These are phyloP conservation scores for Isoetes engelmannii DNA, from an alignment of 83 land plant genomes.

Conservation along the genomic window DNA sequence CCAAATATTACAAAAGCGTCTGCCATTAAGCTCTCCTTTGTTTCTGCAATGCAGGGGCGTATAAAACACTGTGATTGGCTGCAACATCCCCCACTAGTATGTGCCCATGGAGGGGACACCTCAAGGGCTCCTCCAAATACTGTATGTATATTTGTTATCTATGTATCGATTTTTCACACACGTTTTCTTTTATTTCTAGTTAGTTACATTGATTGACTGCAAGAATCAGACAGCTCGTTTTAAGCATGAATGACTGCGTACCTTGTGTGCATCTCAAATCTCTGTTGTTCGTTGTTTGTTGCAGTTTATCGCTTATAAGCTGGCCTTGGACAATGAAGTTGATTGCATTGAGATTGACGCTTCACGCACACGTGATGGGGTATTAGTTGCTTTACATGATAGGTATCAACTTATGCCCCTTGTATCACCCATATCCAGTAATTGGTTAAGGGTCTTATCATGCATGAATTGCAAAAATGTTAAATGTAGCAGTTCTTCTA, in stretches of 20 bases:
- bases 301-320: conserved; percentile 24
- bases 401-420: conserved; percentile 11
- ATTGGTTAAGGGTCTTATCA: too few relatives aligned
- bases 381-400: conserved; percentile 32
- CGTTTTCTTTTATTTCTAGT: too few relatives aligned
- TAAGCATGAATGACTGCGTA: too few relatives aligned
- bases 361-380: conserved; percentile 33
- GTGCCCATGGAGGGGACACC: conserved; percentile 86
- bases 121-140: conserved; percentile 57
- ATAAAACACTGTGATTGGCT: conserved; percentile 52
- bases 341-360: conserved; percentile 36
- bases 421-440: too few relatives aligned
- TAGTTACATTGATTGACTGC: too few relatives aligned
- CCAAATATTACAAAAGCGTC: background rate
- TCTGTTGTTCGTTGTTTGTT: background rate
- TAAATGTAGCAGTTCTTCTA: background rate
- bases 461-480: too few relatives aligned
- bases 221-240: too few relatives aligned
- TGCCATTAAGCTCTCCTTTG: background rate
- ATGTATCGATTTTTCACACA: too few relatives aligned
- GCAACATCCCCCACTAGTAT: conserved; percentile 55
- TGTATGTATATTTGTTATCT: conserved; percentile 20
- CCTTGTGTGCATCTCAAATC: background rate
- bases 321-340: conserved; percentile 24
- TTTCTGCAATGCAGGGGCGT: conserved; percentile 26